phyloP scores from a whole-genome alignment of 257 asterid species.

The Solanum okadae region DNA sequence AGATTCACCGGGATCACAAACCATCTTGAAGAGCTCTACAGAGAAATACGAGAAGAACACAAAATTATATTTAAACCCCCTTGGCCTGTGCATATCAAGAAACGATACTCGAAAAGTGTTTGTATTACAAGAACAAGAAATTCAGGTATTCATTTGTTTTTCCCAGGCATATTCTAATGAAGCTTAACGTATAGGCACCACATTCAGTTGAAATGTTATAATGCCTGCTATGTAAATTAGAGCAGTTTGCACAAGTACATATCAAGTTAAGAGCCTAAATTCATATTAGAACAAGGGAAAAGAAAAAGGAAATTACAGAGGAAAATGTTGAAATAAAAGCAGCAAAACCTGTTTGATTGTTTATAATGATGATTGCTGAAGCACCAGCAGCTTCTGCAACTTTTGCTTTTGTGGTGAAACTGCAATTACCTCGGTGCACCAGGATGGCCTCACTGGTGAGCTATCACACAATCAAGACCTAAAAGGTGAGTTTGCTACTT shows the following conservation, averaged over 20 bases:
- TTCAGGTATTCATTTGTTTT: not conserved
- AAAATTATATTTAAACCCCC: not conserved
- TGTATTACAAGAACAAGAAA: not conserved
- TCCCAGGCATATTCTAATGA: not conserved
- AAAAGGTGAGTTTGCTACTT: not conserved
- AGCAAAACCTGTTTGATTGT: slow-evolving; percentile 60
- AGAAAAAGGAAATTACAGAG: not conserved
- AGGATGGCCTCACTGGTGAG: slow-evolving; percentile 74
- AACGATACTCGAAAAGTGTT: not conserved
- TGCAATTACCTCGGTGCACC: slow-evolving; percentile 88
- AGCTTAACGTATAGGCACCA: not conserved
- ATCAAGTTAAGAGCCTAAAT: not conserved
- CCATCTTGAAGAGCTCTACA: slow-evolving; percentile 99
- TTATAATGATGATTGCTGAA: slow-evolving; percentile 73
- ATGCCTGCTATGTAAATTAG: not conserved
- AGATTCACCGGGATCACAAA: slow-evolving; percentile 73
- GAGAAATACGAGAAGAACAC: not conserved
- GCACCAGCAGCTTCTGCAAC: slow-evolving; percentile 88
- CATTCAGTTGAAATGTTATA: not conserved
- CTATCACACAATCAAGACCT: slow-evolving; percentile 20
- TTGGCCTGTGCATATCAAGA: not conserved
- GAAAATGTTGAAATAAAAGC: not conserved
- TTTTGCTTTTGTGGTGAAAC: slow-evolving; percentile 79
- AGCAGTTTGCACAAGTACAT: not conserved
- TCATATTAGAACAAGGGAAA: not conserved